Percentiles rank a stretch among this genome's conserved stretches.
These are phyloP conservation scores for Hypoxylon trugodes DNA, from an alignment of 495 filamentous ascomycete species.

Conservation along the genomic window DNA sequence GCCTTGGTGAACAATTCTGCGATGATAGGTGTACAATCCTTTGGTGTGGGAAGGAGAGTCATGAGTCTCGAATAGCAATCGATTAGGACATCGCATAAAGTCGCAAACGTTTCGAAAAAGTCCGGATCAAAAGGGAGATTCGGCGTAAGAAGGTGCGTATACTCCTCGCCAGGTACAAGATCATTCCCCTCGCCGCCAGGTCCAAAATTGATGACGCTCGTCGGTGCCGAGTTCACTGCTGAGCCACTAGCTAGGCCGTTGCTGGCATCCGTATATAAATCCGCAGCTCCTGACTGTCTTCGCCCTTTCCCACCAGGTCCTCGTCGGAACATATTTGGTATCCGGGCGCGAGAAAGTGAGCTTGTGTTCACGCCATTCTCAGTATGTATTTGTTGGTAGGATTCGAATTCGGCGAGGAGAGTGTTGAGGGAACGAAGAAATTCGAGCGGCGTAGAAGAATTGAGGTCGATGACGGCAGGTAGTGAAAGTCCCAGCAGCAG, in stretches of 20 bases:
- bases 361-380: slow-evolving; percentile 74
- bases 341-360: slow-evolving; percentile 76
- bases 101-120: slow-evolving; percentile 97
- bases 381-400: slow-evolving; percentile 85
- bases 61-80: slow-evolving; percentile 87
- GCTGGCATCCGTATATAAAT: slow-evolving; percentile 70
- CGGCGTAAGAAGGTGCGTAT: slow-evolving; percentile 86
- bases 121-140: slow-evolving; percentile 97
- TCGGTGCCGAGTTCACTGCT: slow-evolving; percentile 43
- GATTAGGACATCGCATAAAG: slow-evolving; percentile 93
- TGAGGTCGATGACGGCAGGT: slow-evolving; percentile 86
- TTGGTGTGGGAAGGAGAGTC: slow-evolving; percentile 70
- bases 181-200: slow-evolving; percentile 55
- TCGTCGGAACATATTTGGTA: slow-evolving; percentile 91
- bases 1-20: slow-evolving; percentile 89
- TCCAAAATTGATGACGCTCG: slow-evolving; percentile 55
- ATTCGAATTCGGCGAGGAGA: slow-evolving; percentile 89
- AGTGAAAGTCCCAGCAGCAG: slow-evolving; percentile 92
- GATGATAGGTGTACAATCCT: slow-evolving; percentile 67
- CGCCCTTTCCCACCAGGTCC: slow-evolving; percentile 70
- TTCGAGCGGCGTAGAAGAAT: slow-evolving; percentile 75
- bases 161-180: slow-evolving; percentile 76
- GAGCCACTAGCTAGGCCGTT: slow-evolving; percentile 38
- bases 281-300: slow-evolving; percentile 69
- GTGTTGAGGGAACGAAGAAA: slow-evolving; percentile 88